Evolutionary conservation across 495 filamentous ascomycete genomes (phyloP).

Genomic region (Aspergillus ostianus): DNA sequence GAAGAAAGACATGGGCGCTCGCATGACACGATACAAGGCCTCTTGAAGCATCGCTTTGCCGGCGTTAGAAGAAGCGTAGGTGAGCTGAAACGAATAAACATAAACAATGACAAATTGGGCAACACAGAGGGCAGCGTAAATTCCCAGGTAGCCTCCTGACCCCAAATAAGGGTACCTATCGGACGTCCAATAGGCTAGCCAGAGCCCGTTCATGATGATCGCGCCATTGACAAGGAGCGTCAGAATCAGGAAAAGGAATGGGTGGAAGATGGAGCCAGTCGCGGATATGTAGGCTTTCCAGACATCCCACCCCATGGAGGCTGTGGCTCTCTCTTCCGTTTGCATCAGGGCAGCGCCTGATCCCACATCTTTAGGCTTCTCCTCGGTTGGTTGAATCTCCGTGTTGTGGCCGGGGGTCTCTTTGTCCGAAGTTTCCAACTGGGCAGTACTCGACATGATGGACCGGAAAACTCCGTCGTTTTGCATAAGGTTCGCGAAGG

Average conservation of each 20-base stretch:
- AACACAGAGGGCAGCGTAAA: slow-evolving; percentile 76
- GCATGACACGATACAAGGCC: slow-evolving; percentile 77
- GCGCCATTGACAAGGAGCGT: slow-evolving; percentile 71
- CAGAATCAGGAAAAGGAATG: slow-evolving; percentile 60
- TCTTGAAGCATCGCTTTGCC: slow-evolving; percentile 79
- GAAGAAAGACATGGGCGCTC: slow-evolving; percentile 96
- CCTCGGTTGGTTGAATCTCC: slow-evolving; percentile 34
- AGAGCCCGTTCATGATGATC: slow-evolving; percentile 84
- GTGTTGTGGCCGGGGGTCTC: neutral
- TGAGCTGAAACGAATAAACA: slow-evolving; percentile 66
- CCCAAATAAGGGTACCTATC: slow-evolving; percentile 55
- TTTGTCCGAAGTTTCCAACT: neutral
- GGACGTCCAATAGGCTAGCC: slow-evolving; percentile 91
- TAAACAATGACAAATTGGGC: slow-evolving; percentile 79
- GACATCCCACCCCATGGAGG: slow-evolving; percentile 80
- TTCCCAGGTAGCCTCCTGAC: slow-evolving; percentile 75
- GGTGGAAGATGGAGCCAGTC: slow-evolving; percentile 73
- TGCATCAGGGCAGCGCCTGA: slow-evolving; percentile 75
- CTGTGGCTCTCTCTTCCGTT: slow-evolving; percentile 77
- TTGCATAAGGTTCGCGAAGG: slow-evolving; percentile 80
- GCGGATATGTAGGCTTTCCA: slow-evolving; percentile 79
- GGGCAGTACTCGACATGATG: slow-evolving; percentile 77
- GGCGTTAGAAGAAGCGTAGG: slow-evolving; percentile 63
- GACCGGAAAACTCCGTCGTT: slow-evolving; percentile 70
- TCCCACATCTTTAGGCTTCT: slow-evolving; percentile 56